Conservation (phyloP, 495 filamentous ascomycete genomes). For the Hypoxylon subgilvum region DNA sequence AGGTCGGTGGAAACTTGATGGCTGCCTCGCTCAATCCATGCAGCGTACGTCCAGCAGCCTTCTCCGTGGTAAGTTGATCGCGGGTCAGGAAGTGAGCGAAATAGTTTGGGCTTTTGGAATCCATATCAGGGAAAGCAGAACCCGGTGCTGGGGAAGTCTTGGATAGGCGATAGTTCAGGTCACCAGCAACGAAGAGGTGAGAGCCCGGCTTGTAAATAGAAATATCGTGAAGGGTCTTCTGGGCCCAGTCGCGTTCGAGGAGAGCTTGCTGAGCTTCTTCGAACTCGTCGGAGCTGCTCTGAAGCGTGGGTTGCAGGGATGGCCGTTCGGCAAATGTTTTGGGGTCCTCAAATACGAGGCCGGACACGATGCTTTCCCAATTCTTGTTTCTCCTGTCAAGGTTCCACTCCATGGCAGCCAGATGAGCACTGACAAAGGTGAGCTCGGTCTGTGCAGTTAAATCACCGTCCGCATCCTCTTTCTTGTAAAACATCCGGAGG, state of each 20-base stretch:
- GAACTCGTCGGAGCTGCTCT: slow-evolving; percentile 29
- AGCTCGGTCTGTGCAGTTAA: slow-evolving; percentile 59
- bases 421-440: slow-evolving; percentile 86
- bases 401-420: slow-evolving; percentile 82
- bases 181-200: slow-evolving; percentile 86
- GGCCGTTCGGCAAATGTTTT: slow-evolving; percentile 34
- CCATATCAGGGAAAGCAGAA: slow-evolving; percentile 64
- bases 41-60: slow-evolving; percentile 65
- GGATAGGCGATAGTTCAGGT: slow-evolving; percentile 91
- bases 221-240: slow-evolving; percentile 44
- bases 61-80: slow-evolving; percentile 81
- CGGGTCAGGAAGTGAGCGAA: slow-evolving; percentile 63
- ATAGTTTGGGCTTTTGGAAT: slow-evolving; percentile 57
- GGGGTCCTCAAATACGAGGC: slow-evolving; percentile 72
- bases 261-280: slow-evolving; percentile 32
- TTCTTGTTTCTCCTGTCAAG: slow-evolving; percentile 76
- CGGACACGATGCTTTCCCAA: slow-evolving; percentile 80
- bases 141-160: slow-evolving; percentile 59
- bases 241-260: slow-evolving; percentile 5
- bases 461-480: slow-evolving; percentile 24
- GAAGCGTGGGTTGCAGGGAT: slow-evolving; percentile 9
- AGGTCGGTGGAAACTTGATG: slow-evolving; percentile 86
- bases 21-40: slow-evolving; percentile 77
- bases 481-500: slow-evolving; percentile 65
- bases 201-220: slow-evolving; percentile 73